A percentile compares a stretch with the other conserved stretches of the same genome.
These are phyloP conservation scores for Clitopilus hobsonii DNA, from an alignment of 768 basidiomycete genomes.

Conservation along the genomic window DNA sequence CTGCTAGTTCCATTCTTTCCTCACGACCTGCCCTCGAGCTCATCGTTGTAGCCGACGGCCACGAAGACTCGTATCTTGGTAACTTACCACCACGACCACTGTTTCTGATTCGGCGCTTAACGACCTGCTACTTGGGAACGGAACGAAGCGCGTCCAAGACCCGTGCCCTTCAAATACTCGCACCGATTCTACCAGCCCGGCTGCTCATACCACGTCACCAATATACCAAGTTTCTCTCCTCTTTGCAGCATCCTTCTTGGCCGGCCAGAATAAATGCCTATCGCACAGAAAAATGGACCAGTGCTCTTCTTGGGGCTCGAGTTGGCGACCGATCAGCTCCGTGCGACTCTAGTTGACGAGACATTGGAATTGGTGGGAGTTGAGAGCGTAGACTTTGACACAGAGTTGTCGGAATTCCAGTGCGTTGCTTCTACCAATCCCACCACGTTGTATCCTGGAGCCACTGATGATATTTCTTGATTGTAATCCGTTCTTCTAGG, in stretches of 20 bases:
- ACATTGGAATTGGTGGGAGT: constrained; percentile 78
- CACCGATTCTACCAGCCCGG: background rate
- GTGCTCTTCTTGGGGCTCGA: constrained; percentile 81
- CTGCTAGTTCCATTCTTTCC: constrained; percentile 11
- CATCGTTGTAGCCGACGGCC: background rate
- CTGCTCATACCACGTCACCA: background rate
- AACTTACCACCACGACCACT: background rate
- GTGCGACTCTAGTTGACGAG: constrained; percentile 81
- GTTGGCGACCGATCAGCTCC: constrained; percentile 78
- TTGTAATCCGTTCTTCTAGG: constrained; percentile 30
- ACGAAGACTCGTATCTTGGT: background rate
- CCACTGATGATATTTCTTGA: background rate
- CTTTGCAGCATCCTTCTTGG: background rate
- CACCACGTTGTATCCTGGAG: constrained; percentile 11
- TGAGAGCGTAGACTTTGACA: constrained; percentile 80
- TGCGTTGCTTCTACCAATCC: constrained; percentile 34
- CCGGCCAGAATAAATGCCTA: constrained; percentile 32
- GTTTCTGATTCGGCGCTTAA: background rate
- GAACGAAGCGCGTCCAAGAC: background rate
- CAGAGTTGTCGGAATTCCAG: constrained; percentile 77
- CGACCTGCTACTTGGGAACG: background rate
- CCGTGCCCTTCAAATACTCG: background rate
- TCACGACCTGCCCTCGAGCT: constrained; percentile 8
- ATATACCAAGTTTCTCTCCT: background rate
- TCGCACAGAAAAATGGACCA: constrained; percentile 37